Base-by-base conservation (phyloP, 1,284 basidiomycete genomes). In the Rhizoctonia solani region DNA sequence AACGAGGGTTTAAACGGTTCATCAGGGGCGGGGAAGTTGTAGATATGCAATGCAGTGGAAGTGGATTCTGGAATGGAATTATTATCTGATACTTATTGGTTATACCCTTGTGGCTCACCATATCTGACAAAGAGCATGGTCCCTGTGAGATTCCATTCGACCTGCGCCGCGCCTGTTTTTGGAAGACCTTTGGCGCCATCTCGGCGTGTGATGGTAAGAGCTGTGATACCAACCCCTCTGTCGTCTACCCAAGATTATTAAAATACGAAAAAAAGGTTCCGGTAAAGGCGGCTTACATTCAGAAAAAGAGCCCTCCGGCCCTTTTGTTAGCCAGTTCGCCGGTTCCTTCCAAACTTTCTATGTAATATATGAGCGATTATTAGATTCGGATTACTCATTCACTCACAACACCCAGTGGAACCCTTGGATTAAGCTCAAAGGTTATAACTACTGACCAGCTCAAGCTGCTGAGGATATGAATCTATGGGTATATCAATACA, bases 271-370 rank as follows among this genome's bases (percentile, higher is more conserved):
- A 39, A 37, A 13, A 16, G 49, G 29, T 49, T 8, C n/a, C n/a
- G n/a, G 50, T 41, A 3, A 44, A 32, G 8, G 37, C 8, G 9
- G 11, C 66, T 44, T 4, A 59, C 19, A 58, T 29, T 53, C 52
- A 5, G 27, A 16, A 46, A 52, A 66, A 11, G 53, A 66, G 27
- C 23, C 93, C 3, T 90, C 90, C 67, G 87, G 84, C 14, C 88
- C 89, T 72, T 87, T 83, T 0, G 90, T 92, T 34, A 92, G 77
- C 93, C 93, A 95, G 69, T 85, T 86, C 0, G 80, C 72, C 1
- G 92, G 91, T 74, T 95, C 93, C 66, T 86, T 82, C 92, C 92
- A 95, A 8, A 91, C 79, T 14, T 77, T 81, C 92, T 93, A 9
- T 5, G 16, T 30, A 47, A 9, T 32, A 50, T 39, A 39, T 54